phyloP scores from a whole-genome alignment of 2,329 filamentous ascomycete species.

The Paraphaeosphaeria minitans region DNA sequence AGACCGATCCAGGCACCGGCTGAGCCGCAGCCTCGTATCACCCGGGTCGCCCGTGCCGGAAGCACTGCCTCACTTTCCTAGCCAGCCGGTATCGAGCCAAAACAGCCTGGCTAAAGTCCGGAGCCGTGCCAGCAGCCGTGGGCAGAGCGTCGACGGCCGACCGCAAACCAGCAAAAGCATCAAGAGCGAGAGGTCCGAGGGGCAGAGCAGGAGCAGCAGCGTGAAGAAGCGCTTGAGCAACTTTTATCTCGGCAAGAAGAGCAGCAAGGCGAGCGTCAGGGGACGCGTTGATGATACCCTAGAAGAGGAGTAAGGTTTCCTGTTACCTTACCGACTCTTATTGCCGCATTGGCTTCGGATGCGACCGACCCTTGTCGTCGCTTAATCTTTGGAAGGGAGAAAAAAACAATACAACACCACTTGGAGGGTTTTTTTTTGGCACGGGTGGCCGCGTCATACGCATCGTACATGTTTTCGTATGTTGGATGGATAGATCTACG shows the following conservation, averaged over 20 bases:
- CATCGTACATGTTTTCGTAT: not conserved
- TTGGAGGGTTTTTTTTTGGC: not conserved
- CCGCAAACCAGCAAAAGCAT: constrained; percentile 43
- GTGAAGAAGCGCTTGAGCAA: constrained; percentile 80
- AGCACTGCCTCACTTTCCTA: constrained; percentile 33
- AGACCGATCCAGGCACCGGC: constrained; percentile 33
- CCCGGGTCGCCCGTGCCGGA: constrained; percentile 36
- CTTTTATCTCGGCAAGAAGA: constrained; percentile 75
- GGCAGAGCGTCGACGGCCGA: constrained; percentile 18
- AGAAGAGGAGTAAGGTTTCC: constrained; percentile 36
- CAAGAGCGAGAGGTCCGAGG: constrained; percentile 51
- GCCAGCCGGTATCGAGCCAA: constrained; percentile 22
- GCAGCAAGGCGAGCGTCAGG: constrained; percentile 59
- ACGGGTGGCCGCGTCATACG: not conserved
- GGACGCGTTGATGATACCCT: constrained; percentile 36
- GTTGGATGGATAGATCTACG: constrained; percentile 1
- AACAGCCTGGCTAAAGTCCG: constrained; percentile 22
- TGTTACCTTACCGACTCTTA: not conserved
- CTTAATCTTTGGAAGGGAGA: constrained; percentile 9
- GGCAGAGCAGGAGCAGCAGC: constrained; percentile 58
- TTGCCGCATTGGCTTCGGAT: not conserved
- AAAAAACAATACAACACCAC: not conserved
- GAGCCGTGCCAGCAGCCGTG: constrained; percentile 21
- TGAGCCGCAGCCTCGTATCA: constrained; percentile 37
- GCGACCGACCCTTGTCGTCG: not conserved